A percentile compares a stretch with the other conserved stretches of the same genome.
Evolutionary conservation across 164 flowering plant species (phyloP).

Genomic region (Vitis amurensis): DNA sequence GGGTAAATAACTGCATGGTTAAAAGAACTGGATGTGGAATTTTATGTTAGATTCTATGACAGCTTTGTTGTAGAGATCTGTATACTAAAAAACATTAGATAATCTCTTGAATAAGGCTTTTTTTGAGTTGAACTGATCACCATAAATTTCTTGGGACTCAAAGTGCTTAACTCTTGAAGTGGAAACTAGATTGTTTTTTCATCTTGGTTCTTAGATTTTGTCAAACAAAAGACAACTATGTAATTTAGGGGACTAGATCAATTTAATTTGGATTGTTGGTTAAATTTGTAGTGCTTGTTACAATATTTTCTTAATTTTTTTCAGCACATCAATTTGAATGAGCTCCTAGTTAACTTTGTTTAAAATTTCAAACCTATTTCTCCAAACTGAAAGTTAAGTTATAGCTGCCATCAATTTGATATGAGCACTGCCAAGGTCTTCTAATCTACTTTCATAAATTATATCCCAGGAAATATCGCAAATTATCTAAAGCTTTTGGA

Average conservation of each 20-base stretch:
- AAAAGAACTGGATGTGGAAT: no score
- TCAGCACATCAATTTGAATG: not conserved
- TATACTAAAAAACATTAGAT: no score
- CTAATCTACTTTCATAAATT: not conserved
- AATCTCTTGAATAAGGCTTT: no score
- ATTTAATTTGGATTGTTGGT: not conserved
- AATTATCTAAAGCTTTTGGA: slow-evolving; percentile 75
- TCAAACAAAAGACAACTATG: not conserved
- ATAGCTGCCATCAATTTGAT: not conserved
- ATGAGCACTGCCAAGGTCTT: not conserved
- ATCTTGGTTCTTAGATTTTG: not conserved
- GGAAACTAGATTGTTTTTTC: not conserved
- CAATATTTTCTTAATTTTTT: not conserved
- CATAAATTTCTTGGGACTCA: not conserved
- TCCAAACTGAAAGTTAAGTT: not conserved
- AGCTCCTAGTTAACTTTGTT: not conserved
- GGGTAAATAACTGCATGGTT: no score
- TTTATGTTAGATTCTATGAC: no score
- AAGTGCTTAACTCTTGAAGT: not conserved
- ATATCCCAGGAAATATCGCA: slow-evolving; percentile 75
- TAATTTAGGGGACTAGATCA: not conserved
- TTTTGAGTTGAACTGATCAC: not conserved
- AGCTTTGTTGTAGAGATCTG: no score
- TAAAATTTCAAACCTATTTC: not conserved
- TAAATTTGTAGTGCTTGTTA: not conserved